phyloP scores from a whole-genome alignment of 345 rosid genomes.

The Camelina laxa region DNA sequence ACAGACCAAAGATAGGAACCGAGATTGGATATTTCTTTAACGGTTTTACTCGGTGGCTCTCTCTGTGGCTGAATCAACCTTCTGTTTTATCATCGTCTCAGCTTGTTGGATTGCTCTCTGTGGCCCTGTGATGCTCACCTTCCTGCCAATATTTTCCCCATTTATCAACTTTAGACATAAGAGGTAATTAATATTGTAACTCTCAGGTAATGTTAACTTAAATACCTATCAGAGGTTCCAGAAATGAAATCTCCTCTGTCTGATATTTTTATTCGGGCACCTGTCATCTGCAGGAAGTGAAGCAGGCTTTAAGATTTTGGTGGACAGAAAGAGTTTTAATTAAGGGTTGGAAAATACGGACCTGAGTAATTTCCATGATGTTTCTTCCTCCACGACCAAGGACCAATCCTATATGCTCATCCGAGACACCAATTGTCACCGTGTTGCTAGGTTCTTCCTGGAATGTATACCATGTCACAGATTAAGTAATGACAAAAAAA shows the following conservation, averaged over 20 bases:
- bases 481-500: neutral
- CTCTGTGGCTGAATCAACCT: slow-evolving; percentile 87
- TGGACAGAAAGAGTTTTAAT: neutral
- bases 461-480: slow-evolving; percentile 36
- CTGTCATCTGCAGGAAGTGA: slow-evolving; percentile 66
- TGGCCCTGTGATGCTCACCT: slow-evolving; percentile 91
- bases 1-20: slow-evolving; percentile 29
- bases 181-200: neutral
- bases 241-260: slow-evolving; percentile 96
- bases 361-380: slow-evolving; percentile 96
- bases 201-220: slow-evolving; percentile 29
- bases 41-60: slow-evolving; percentile 62
- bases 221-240: slow-evolving; percentile 90
- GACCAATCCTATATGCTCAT: slow-evolving; percentile 93
- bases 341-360: slow-evolving; percentile 23
- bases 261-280: slow-evolving; percentile 92
- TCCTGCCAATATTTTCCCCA: slow-evolving; percentile 58
- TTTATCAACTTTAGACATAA: slow-evolving; percentile 26
- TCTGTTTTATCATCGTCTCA: slow-evolving; percentile 92
- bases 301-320: slow-evolving; percentile 12
- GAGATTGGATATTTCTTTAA: neutral
- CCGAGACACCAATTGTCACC: slow-evolving; percentile 83
- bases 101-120: slow-evolving; percentile 86
- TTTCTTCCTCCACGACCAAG: slow-evolving; percentile 99
- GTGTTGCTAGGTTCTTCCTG: slow-evolving; percentile 82